phyloP scores from a whole-genome alignment of 2,329 filamentous ascomycete species.

The Calcarisporium arbuscula region DNA sequence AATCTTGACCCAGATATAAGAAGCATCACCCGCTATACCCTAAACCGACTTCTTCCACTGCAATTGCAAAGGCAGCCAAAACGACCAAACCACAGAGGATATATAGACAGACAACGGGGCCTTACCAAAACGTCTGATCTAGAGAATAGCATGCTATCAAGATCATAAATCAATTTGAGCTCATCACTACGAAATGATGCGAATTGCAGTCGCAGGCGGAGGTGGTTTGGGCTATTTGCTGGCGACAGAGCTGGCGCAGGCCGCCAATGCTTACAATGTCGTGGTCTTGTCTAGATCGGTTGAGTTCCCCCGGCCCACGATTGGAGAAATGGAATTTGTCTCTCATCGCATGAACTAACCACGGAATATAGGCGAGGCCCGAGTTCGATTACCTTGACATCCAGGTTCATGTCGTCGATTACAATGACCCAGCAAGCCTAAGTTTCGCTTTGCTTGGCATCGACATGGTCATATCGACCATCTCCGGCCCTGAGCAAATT shows the following conservation, averaged over 20 bases:
- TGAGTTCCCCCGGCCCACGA: constrained; percentile 13
- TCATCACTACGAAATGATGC: no score
- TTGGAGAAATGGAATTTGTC: not conserved
- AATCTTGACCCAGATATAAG: no score
- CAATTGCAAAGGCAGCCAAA: no score
- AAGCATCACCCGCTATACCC: no score
- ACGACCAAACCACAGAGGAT: no score
- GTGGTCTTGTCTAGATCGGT: constrained; percentile 59
- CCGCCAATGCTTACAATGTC: constrained; percentile 56
- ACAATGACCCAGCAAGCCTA: constrained; percentile 50
- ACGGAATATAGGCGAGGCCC: constrained; percentile 39
- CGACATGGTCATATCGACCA: constrained; percentile 69
- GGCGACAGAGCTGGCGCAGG: constrained; percentile 49
- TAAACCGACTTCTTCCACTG: no score
- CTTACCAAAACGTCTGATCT: no score
- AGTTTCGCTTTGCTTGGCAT: constrained; percentile 63
- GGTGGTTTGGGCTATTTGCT: constrained; percentile 39
- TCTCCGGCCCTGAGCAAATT: constrained; percentile 59
- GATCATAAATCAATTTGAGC: no score
- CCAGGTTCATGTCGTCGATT: constrained; percentile 65
- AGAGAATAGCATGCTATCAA: no score
- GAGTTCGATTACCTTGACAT: constrained; percentile 50
- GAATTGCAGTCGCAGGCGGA: constrained; percentile 42
- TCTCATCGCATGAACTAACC: constrained; percentile 12
- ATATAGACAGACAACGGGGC: no score